Evolutionary conservation across 495 filamentous ascomycete genomes (phyloP).

Genomic region (Daldinia concentrica): DNA sequence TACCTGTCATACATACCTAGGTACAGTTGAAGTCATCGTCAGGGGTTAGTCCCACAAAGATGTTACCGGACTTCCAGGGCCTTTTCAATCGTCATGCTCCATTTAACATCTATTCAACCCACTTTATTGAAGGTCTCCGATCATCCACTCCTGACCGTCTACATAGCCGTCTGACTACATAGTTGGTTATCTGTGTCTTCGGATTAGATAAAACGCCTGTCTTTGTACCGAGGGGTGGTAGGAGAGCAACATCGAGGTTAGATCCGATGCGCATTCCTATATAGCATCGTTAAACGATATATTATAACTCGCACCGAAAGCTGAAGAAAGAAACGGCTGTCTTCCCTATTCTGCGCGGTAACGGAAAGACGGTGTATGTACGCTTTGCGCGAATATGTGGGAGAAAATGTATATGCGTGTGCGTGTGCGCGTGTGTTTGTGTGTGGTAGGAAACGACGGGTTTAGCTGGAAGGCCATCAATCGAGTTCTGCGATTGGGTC

Average conservation of each 20-base stretch:
- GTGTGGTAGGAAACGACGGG: neutral
- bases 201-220: constrained; percentile 15
- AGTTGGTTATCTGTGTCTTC: neutral
- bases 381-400: constrained; percentile 1
- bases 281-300: neutral
- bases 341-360: neutral
- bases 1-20: neutral
- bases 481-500: constrained; percentile 13
- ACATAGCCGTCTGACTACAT: neutral
- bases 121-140: constrained; percentile 5
- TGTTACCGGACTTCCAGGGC: constrained; percentile 5
- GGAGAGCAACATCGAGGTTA: neutral
- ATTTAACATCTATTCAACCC: constrained; percentile 8
- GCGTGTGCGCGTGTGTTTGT: neutral
- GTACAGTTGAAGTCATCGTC: constrained; percentile 32
- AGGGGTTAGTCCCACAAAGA: constrained; percentile 30
- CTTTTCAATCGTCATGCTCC: constrained; percentile 21
- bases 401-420: constrained; percentile 1
- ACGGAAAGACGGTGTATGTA: constrained; percentile 5
- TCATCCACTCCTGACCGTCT: constrained; percentile 18
- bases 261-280: constrained; percentile 2
- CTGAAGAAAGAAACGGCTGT: neutral
- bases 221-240: constrained; percentile 7
- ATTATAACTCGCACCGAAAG: neutral
- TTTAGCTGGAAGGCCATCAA: neutral